Evolutionary conservation across 2,329 filamentous ascomycete species (phyloP), one percentile per base, ranked within the genome.

Genomic region (Colletotrichum graminicola): DNA sequence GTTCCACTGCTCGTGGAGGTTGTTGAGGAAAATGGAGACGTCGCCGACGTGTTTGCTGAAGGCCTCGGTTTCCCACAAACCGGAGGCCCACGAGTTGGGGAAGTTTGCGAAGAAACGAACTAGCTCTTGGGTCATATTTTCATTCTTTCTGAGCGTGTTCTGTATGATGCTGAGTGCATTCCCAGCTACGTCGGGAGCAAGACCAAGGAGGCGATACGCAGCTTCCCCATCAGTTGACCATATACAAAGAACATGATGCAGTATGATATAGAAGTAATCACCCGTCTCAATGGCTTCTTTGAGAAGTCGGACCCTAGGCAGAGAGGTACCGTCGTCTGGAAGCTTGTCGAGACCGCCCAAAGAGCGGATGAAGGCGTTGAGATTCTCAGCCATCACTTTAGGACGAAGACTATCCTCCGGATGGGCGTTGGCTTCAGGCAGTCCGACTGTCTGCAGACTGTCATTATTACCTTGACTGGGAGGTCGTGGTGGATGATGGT

Each of bases 221-320:
- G 85, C 76, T 3, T 84, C 72, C 16, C 62, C 75, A 23, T 82
- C 77, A 3, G 80, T 67, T 4, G 84, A 85, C 85, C 87, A 89
- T 26, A 87, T 76, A 76, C 90, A 92, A 77, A 89, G 91, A 2
- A 92, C 71, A 76, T 93, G 91, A 76, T 93, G 91, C 16, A 93
- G 77, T 7, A 86, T 83, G 61, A 94, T 75, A 76, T 91, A 94
- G 76, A 92, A 89, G 57, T 82, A 73, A 77, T 95, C 93, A 5
- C 84, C 78, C 0, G 77, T 75, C 1, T 73, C 54, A 73, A 89
- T 91, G 1, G 92, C 92, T 32, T 88, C 82, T 34, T 74, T 76
- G 16, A 94, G 80, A 10, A 92, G 82, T n/a, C 78, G 74, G 43
- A 89, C 82, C 39, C 92, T 85, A 32, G 81, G 81, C 55, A 34